Evolutionary conservation across 805 yeast species (phyloP).

Genomic region (Metahyphopichia silvanorum): DNA sequence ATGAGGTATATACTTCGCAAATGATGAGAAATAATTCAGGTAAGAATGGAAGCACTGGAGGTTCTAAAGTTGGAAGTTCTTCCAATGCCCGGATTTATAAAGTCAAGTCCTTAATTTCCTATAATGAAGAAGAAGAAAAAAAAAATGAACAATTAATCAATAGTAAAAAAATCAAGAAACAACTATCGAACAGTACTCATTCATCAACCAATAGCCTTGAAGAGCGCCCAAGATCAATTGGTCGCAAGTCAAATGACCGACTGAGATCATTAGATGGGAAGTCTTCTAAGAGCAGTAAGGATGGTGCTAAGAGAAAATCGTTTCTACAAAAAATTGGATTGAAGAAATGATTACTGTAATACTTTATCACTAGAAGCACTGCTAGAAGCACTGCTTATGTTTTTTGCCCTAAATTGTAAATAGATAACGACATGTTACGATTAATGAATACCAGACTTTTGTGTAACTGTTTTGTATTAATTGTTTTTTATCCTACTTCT

Average conservation of each 20-base stretch:
- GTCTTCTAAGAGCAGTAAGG: constrained; percentile 6
- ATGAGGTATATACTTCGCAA: constrained; percentile 31
- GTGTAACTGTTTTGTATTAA: too few relatives aligned
- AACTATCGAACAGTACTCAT: constrained; percentile 3
- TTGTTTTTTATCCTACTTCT: too few relatives aligned
- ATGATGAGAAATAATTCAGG: constrained; percentile 2
- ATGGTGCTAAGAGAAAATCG: constrained; percentile 10
- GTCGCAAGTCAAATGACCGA: not conserved
- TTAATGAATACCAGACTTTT: too few relatives aligned
- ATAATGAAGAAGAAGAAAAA: constrained; percentile 30
- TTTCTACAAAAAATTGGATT: constrained; percentile 22
- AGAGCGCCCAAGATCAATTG: not conserved
- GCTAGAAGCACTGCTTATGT: too few relatives aligned
- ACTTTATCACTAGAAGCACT: too few relatives aligned
- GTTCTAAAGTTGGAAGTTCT: not conserved
- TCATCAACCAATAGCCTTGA: not conserved
- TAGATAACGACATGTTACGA: too few relatives aligned
- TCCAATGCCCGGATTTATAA: constrained; percentile 31
- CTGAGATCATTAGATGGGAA: not conserved
- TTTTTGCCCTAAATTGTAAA: too few relatives aligned
- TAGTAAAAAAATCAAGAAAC: constrained; percentile 2
- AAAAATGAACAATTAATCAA: constrained; percentile 5
- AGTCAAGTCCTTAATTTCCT: constrained; percentile 38
- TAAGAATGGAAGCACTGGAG: constrained; percentile 1
- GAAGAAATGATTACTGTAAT: constrained; percentile 11